These are phyloP conservation scores for Myochromella boudieri DNA, from an alignment of 768 basidiomycete genomes.

Conservation along the genomic window DNA sequence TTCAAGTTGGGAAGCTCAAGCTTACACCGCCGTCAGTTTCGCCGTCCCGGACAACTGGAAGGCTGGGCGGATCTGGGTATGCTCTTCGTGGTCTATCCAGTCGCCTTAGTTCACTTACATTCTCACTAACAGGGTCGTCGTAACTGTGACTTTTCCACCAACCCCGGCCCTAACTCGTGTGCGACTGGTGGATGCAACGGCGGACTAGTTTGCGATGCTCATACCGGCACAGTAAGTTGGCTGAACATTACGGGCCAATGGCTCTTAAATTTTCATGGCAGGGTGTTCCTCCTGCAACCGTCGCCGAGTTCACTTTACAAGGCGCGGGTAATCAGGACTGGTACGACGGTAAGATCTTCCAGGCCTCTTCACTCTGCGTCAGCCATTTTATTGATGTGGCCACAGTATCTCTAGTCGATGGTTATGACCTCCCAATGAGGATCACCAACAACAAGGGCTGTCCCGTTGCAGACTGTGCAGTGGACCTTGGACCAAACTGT, in stretches of 20 bases:
- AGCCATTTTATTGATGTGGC: too few species aligned
- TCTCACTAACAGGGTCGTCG: constrained; percentile 46
- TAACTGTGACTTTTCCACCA: constrained; percentile 55
- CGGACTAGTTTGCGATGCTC: constrained; percentile 52
- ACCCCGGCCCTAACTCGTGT: constrained; percentile 55
- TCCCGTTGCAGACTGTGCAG: constrained; percentile 52
- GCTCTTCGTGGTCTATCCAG: background rate
- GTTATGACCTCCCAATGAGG: constrained; percentile 59
- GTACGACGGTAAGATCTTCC: constrained; percentile 58
- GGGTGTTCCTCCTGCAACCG: constrained; percentile 63
- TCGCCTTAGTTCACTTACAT: too few species aligned
- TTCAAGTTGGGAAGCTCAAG: constrained; percentile 10
- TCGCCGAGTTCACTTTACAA: constrained; percentile 64
- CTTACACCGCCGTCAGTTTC: constrained; percentile 10
- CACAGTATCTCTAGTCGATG: constrained; percentile 66
- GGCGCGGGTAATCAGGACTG: constrained; percentile 44
- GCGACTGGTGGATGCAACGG: constrained; percentile 66
- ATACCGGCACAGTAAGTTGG: constrained; percentile 44
- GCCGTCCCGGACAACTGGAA: constrained; percentile 14
- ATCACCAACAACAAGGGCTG: constrained; percentile 60
- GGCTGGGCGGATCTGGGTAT: constrained; percentile 15
- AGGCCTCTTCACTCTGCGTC: too few species aligned
- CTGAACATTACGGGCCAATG: background rate
- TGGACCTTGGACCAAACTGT: constrained; percentile 64
- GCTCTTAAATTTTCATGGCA: constrained; percentile 9